Evolutionary conservation across 192 early-diverging fungal species (phyloP), one percentile per base, ranked within the genome.

Genomic region (Rhizoclosmatium sp.): DNA sequence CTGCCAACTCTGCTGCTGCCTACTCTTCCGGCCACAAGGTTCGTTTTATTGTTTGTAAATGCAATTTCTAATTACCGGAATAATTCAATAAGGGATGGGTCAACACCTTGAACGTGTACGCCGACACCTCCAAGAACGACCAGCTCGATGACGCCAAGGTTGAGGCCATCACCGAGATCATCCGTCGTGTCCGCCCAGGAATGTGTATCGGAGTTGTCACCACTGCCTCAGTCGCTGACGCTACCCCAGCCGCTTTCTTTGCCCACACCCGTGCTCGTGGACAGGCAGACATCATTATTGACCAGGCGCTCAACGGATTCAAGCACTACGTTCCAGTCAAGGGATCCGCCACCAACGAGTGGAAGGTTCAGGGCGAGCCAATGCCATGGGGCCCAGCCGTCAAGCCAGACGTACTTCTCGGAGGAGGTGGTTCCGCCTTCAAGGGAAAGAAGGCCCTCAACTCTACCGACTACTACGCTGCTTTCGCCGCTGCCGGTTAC

Each of bases 151-250:
- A 92, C 80, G 88, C 91, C 80, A 89, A 88, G 71, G 85, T 89
- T 69, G 91, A 92, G 71, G 75, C 84, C 40, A 62, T 92, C 59
- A 84, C 91, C 44, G 90, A 91, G 73, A 61, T 88, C 48, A 80
- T 92, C 77, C 91, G 91, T 70, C 87, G 90, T 71, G 81, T 83
- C 42, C 84, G 85, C 70, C 85, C 88, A 73, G 85, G 85, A 78
- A 85, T 84, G 77, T 90, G 89, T 82, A 86, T 92, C 60, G 91
- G 91, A 77, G 88, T 92, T 54, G 91, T 92, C 59, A 84, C 89
- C 70, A 92, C 91, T 60, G 88, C 91, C 62, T 82, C 85, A 59
- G 66, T 88, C 70, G 78, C 87, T 78, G 91, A 92, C 76, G 91
- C 91, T 58, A 92, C 91, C 23, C 91, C 91, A 67, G 89, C 91